Conservation (phyloP, 1,284 basidiomycete species). For the Kalmanozyma brasiliensis region DNA sequence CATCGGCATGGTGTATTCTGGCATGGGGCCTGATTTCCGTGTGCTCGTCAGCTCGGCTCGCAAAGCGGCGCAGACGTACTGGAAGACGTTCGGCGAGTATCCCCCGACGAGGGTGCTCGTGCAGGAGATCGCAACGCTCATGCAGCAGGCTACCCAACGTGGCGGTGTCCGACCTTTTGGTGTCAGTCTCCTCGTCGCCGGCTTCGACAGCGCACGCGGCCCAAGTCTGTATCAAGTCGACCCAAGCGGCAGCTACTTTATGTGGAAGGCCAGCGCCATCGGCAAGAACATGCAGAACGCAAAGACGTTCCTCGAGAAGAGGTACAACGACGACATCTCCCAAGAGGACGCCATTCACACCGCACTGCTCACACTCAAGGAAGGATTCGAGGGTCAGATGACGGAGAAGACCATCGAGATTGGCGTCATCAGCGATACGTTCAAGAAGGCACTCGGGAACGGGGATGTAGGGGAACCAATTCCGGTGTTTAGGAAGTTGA, state of each 20-base stretch:
- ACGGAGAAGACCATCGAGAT: conserved; percentile 99
- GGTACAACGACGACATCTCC: conserved; percentile 99
- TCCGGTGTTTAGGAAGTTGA: conserved; percentile 63
- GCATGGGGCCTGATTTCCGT: conserved; percentile 99
- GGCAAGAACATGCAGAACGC: conserved; percentile 99
- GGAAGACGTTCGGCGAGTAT: conserved; percentile 99
- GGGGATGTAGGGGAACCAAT: conserved; percentile 34
- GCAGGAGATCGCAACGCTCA: conserved; percentile 95
- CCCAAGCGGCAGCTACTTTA: conserved; percentile 91
- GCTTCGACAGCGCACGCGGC: conserved; percentile 91
- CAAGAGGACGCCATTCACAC: conserved; percentile 99
- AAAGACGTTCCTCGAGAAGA: conserved; percentile 97
- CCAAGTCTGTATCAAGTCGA: conserved; percentile 97
- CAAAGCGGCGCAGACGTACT: conserved; percentile 97
- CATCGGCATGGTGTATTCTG: conserved; percentile 95
- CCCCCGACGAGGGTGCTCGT: conserved; percentile 96
- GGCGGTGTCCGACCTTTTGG: conserved; percentile 98
- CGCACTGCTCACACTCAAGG: conserved; percentile 96
- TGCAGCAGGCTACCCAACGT: conserved; percentile 99
- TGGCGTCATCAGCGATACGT: conserved; percentile 78
- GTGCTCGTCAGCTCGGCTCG: conserved; percentile 91
- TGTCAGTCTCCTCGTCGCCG: conserved; percentile 93
- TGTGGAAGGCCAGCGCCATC: conserved; percentile 99
- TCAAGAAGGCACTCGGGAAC: conserved; percentile 40
- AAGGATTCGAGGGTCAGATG: conserved; percentile 99